Conservation (phyloP, 352 stramenopile species). For the Plasmopara halstedii region DNA sequence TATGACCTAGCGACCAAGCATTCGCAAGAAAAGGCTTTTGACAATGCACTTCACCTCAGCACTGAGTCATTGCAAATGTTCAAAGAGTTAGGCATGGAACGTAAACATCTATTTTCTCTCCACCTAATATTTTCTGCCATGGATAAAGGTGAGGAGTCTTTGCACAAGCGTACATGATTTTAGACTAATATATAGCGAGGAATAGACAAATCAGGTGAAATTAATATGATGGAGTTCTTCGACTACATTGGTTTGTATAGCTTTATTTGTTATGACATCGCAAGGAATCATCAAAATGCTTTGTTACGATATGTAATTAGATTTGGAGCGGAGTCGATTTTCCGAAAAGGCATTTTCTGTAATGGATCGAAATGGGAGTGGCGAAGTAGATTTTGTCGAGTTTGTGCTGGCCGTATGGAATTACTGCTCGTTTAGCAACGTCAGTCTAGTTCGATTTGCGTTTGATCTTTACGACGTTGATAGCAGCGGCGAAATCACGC, state of each 20-base stretch:
- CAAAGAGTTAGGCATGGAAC: conserved; percentile 32
- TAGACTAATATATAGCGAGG: not conserved
- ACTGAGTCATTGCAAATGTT: conserved; percentile 30
- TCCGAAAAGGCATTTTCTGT: conserved; percentile 65
- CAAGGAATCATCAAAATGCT: not conserved
- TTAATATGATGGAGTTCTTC: conserved; percentile 67
- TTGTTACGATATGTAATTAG: conserved; percentile 8
- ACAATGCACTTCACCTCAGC: conserved; percentile 24
- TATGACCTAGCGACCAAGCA: conserved; percentile 2
- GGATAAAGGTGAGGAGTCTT: conserved; percentile 29
- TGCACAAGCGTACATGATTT: not conserved
- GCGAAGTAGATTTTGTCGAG: conserved; percentile 66
- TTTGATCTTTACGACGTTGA: conserved; percentile 74
- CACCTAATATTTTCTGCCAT: conserved; percentile 50
- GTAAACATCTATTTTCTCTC: conserved; percentile 38
- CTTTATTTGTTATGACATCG: not conserved
- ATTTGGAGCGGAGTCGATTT: conserved; percentile 49
- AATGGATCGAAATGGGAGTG: conserved; percentile 61
- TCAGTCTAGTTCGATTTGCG: conserved; percentile 54
- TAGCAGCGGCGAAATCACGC: conserved; percentile 60
- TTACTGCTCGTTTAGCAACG: conserved; percentile 64
- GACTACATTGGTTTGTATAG: conserved; percentile 43
- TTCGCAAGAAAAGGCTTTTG: conserved; percentile 24
- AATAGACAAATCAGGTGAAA: conserved; percentile 51
- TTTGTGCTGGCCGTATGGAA: conserved; percentile 75